Evolutionary conservation across 2,329 filamentous ascomycete genomes (phyloP).

Genomic region (Lomentospora prolificans): DNA sequence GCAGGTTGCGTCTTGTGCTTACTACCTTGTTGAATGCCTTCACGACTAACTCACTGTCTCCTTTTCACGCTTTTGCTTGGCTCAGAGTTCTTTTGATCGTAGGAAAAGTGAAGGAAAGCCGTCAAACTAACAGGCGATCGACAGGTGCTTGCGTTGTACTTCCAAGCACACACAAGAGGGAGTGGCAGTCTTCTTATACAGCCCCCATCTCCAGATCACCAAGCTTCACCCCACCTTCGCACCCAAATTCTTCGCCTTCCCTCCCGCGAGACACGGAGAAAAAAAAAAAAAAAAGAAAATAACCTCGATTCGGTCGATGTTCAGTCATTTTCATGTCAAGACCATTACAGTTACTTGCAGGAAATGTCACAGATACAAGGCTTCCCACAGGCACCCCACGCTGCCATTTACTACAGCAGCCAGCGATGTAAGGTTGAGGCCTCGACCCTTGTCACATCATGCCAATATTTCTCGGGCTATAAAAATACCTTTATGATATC

Average conservation of each 20-base stretch:
- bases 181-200: background rate
- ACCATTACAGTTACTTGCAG: background rate
- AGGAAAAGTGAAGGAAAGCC: background rate
- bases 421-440: constrained; percentile 3
- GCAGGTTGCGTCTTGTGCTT: background rate
- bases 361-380: constrained; percentile 4
- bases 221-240: constrained; percentile 7
- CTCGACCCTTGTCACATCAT: background rate
- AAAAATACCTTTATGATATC: background rate
- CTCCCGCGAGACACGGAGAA: background rate
- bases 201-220: constrained; percentile 1
- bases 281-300: background rate
- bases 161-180: background rate
- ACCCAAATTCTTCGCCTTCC: too few relatives aligned
- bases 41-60: background rate
- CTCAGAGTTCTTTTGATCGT: background rate
- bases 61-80: background rate
- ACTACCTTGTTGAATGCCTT: background rate
- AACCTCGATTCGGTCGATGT: background rate
- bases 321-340: background rate
- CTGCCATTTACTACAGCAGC: background rate
- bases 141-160: background rate
- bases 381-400: background rate
- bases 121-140: background rate
- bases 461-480: background rate